These are phyloP conservation scores for Serendipita sp. DNA, from an alignment of 1,284 basidiomycete genomes.

Conservation along the genomic window DNA sequence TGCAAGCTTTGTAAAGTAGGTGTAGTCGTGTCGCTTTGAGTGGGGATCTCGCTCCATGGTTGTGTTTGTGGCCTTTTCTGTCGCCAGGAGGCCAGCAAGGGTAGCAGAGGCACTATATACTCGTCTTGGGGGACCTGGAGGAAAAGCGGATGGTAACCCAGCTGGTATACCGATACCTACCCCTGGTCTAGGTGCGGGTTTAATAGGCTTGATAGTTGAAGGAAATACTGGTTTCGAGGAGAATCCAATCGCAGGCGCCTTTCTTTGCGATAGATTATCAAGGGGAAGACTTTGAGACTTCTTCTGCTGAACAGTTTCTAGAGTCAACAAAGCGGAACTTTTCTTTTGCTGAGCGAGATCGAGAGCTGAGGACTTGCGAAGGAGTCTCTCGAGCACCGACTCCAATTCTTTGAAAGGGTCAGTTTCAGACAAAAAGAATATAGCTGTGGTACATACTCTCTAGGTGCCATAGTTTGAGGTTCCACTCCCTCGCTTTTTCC, in stretches of 20 bases:
- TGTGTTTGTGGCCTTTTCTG: slow-evolving; percentile 78
- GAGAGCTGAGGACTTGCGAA: neutral
- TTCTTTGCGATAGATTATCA: slow-evolving; percentile 19
- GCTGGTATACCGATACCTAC: slow-evolving; percentile 5
- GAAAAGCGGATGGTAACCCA: neutral
- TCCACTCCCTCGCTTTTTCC: slow-evolving; percentile 59
- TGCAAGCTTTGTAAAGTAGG: slow-evolving; percentile 71
- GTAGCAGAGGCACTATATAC: slow-evolving; percentile 7
- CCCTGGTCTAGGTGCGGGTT: slow-evolving; percentile 14
- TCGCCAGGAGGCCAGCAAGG: slow-evolving; percentile 54
- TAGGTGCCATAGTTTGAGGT: slow-evolving; percentile 68
- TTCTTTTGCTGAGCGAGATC: neutral
- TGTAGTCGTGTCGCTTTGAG: slow-evolving; percentile 74
- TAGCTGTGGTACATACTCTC: slow-evolving; percentile 11
- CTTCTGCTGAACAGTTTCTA: neutral
- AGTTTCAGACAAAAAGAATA: neutral
- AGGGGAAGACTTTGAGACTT: slow-evolving; percentile 10
- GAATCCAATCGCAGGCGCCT: slow-evolving; percentile 15
- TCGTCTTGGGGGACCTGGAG: neutral
- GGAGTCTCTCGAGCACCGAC: neutral
- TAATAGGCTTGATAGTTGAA: slow-evolving; percentile 16
- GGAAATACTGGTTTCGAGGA: slow-evolving; percentile 16
- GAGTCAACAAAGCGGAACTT: neutral
- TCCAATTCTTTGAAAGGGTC: neutral
- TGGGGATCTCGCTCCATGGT: slow-evolving; percentile 78